These are phyloP conservation scores for Pestalotiopsis sp. DNA, from an alignment of 2,329 filamentous ascomycete genomes.

Conservation along the genomic window DNA sequence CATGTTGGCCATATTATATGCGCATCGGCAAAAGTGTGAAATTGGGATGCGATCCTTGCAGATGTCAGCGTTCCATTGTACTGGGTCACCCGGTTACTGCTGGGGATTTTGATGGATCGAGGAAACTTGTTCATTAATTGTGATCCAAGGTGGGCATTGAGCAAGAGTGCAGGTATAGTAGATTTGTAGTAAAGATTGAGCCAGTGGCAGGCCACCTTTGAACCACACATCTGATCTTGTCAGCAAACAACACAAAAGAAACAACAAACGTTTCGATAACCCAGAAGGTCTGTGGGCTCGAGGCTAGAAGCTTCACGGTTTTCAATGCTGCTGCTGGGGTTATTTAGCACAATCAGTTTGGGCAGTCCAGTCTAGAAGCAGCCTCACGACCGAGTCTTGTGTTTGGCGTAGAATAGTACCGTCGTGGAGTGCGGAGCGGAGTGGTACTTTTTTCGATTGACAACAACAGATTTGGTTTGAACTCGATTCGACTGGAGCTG, in stretches of 20 bases:
- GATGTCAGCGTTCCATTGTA: conserved; percentile 1
- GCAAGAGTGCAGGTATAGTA: not conserved
- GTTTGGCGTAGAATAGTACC: not conserved
- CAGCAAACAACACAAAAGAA: not conserved
- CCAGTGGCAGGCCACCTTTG: not conserved
- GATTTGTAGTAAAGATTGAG: not conserved
- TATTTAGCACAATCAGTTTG: not conserved
- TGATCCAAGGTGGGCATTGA: not conserved
- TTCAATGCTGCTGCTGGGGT: not conserved
- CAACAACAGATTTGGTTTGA: not conserved
- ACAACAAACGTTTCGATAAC: not conserved
- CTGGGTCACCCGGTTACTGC: not conserved
- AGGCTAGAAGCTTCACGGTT: not conserved
- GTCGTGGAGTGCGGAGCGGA: no score
- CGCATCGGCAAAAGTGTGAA: not conserved
- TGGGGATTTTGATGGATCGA: not conserved
- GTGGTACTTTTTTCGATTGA: not conserved
- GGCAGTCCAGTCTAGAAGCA: not conserved
- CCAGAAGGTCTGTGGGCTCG: not conserved
- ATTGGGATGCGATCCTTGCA: not conserved
- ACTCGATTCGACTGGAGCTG: not conserved
- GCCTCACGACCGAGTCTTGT: not conserved
- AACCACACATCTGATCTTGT: not conserved
- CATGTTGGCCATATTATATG: not conserved
- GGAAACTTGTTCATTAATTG: not conserved